A percentile compares a stretch with the other conserved stretches of the same genome.
Conservation (phyloP, 371 early-diverging fungal species). For the Choanephora cucurbitarum region DNA sequence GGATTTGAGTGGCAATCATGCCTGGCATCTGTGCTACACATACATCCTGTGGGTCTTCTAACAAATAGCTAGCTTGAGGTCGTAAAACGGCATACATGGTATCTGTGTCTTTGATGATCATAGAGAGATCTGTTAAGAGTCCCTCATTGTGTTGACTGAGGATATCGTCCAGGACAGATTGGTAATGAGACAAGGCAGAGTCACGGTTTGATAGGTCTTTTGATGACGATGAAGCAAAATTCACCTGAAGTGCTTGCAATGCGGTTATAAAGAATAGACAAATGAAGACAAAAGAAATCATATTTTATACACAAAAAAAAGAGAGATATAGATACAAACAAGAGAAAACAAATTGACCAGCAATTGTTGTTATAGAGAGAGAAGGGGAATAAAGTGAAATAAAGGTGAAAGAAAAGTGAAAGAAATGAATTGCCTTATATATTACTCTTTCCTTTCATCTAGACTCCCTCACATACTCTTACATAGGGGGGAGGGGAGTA, state of each 20-base stretch:
- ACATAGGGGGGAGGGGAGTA: neutral
- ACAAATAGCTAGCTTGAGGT: constrained; percentile 18
- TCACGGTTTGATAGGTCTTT: constrained; percentile 8
- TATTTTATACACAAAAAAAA: neutral
- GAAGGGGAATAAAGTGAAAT: neutral
- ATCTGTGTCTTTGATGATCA: constrained; percentile 17
- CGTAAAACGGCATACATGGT: constrained; percentile 5
- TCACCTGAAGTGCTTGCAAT: constrained; percentile 9
- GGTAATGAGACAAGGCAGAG: constrained; percentile 22
- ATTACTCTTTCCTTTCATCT: neutral
- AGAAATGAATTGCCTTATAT: neutral
- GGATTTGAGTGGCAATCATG: constrained; percentile 29
- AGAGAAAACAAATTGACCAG: neutral
- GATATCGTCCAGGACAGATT: constrained; percentile 20
- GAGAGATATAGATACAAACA: neutral
- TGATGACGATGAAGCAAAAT: neutral
- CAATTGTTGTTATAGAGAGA: too few relatives aligned
- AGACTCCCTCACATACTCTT: neutral
- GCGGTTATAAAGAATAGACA: constrained; percentile 7
- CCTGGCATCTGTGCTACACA: constrained; percentile 34
- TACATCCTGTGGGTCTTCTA: constrained; percentile 10
- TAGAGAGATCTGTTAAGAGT: constrained; percentile 16
- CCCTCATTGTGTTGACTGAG: constrained; percentile 26
- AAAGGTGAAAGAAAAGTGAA: neutral
- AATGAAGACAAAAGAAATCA: neutral